Base-by-base conservation (phyloP, 2,329 filamentous ascomycete species). In the Colletotrichum salicis region DNA sequence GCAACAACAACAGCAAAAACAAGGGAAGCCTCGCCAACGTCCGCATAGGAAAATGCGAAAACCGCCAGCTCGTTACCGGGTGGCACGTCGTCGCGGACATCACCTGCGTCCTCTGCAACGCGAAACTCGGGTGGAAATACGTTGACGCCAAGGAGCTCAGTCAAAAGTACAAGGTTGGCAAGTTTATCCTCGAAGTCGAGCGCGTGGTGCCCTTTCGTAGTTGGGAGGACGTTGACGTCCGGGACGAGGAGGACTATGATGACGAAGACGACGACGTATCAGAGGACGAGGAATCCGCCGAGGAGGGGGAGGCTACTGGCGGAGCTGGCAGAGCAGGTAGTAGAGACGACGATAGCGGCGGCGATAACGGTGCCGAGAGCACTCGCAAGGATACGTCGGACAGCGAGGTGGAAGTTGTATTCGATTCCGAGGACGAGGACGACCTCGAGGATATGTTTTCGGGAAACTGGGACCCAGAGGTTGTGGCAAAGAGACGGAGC, bases 91-190 rank as follows among this genome's bases (percentile, higher is more conserved):
- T 93, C 7, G 88, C 90, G 4, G 90, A 92, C 79, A 90, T 92
- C 60, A 84, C 79, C 58, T 93, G 91, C 76, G 78, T 78, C 11
- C 82, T 86, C 31, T 93, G 91, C 79, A 81, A 82, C 31, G 83
- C 82, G 63, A 88, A 88, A 75, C 77, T 93, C 10, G 91, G 91
- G 22, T 93, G 91, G 91, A 92, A 92, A 79, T 93, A 93, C 76
- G 84, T 92, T 55, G 88, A 91, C 77, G 90, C 90, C 1, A 86
- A 85, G 71, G 88, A 92, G 75, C 76, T 82, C 67, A 80, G 84
- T 58, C 91, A 92, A 78, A 86, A 85, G 77, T 93, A 93, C 83
- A 93, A 93, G 80, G 84, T 92, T 61, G 90, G 90, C 75, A 92
- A 92, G 79, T 92, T 89, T 77, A 92, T 92, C 35, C 79, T 93